phyloP scores from a whole-genome alignment of 1,284 basidiomycete species.

The Pseudozyma flocculosa region DNA sequence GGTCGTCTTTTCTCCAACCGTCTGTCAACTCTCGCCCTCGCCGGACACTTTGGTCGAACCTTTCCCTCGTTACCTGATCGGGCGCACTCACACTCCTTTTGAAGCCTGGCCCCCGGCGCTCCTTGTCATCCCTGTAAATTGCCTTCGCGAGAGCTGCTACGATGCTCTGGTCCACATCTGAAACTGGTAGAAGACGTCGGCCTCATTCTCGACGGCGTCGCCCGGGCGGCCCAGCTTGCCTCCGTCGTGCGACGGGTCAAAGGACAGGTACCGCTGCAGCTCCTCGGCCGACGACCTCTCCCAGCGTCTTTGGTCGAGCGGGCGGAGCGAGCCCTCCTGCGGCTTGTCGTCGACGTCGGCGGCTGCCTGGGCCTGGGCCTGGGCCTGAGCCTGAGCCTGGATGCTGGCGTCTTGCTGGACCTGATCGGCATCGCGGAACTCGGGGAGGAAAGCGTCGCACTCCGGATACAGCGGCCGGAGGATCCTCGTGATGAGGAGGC shows the following conservation, averaged over 20 bases:
- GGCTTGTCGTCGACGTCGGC: neutral
- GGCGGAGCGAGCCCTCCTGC: neutral
- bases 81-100: neutral
- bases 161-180: slow-evolving; percentile 24
- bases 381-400: too few species aligned
- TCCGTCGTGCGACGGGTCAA: slow-evolving; percentile 4
- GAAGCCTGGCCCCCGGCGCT: too few species aligned
- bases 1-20: neutral
- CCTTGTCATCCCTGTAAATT: neutral
- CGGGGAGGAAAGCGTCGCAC: slow-evolving; percentile 84
- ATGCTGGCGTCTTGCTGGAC: slow-evolving; percentile 15
- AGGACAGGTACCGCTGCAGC: slow-evolving; percentile 15
- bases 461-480: slow-evolving; percentile 71
- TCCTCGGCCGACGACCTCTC: slow-evolving; percentile 10
- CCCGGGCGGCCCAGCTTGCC: neutral
- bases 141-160: neutral
- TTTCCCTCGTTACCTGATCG: too few species aligned
- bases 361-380: too few species aligned
- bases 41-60: too few species aligned
- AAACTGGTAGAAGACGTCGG: slow-evolving; percentile 23
- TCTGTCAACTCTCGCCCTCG: too few species aligned
- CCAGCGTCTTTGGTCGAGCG: slow-evolving; percentile 15
- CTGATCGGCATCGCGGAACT: slow-evolving; percentile 63
- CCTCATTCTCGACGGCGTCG: slow-evolving; percentile 16
- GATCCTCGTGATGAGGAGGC: slow-evolving; percentile 76